Conservation (phyloP, 768 basidiomycete species). For the Tephrocybe sp. region DNA sequence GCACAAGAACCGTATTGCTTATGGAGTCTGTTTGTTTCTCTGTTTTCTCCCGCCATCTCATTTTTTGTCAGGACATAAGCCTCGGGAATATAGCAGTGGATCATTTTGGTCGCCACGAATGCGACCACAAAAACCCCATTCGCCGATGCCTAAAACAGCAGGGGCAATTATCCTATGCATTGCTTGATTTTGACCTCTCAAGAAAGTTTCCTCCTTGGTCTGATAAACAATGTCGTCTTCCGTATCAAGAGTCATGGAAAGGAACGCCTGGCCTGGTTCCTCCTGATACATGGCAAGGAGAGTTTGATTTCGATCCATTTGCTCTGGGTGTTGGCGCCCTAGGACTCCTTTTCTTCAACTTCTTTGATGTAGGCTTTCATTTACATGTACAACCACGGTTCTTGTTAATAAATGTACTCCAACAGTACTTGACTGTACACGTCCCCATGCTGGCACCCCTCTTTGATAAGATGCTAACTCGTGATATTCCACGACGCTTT, state of each 20-base stretch:
- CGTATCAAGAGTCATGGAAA: slow-evolving; percentile 1
- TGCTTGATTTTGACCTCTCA: slow-evolving; percentile 24
- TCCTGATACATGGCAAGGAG: no score
- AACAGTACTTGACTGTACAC: no score
- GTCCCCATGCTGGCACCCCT: no score
- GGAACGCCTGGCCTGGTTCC: neutral
- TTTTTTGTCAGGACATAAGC: slow-evolving; percentile 15
- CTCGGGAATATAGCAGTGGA: slow-evolving; percentile 16
- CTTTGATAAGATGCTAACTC: no score
- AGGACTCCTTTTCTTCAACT: slow-evolving; percentile 4
- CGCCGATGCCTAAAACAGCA: no score
- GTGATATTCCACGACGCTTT: slow-evolving; percentile 2
- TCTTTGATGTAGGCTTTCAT: slow-evolving; percentile 12
- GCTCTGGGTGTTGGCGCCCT: no score
- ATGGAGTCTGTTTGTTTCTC: slow-evolving; percentile 15
- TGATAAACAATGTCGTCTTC: slow-evolving; percentile 14
- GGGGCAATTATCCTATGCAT: slow-evolving; percentile 17
- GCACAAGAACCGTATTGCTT: no score
- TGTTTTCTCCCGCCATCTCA: neutral
- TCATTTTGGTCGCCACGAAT: no score
- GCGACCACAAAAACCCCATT: no score
- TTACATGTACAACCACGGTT: neutral
- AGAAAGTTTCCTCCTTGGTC: no score
- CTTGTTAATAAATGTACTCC: no score
- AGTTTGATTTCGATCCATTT: no score